Evolutionary conservation across 768 basidiomycete species (phyloP).

Genomic region (Daedaleopsis nitida): DNA sequence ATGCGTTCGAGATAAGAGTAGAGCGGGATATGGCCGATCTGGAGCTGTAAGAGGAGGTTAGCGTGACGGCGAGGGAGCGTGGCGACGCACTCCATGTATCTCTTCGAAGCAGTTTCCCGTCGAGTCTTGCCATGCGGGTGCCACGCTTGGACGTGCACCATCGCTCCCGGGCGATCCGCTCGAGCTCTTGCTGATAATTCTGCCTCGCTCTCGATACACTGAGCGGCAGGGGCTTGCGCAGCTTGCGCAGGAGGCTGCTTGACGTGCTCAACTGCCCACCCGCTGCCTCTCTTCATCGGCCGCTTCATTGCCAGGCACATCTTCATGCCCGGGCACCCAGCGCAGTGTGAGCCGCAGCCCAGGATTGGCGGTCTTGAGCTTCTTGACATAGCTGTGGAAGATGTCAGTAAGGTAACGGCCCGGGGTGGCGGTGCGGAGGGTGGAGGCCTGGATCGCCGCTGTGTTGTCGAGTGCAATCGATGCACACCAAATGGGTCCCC

Average conservation of each 20-base stretch:
- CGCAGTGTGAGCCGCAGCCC: conserved; percentile 6
- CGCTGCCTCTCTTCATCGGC: conserved; percentile 25
- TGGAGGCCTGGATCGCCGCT: background rate
- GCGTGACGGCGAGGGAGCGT: background rate
- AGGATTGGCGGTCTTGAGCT: background rate
- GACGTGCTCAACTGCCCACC: conserved; percentile 4
- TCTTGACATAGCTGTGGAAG: background rate
- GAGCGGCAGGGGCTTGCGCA: background rate
- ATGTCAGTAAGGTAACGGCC: conserved; percentile 16
- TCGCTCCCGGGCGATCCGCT: background rate
- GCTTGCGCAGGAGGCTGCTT: too few relatives aligned
- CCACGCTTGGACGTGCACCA: background rate
- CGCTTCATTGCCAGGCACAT: conserved; percentile 25
- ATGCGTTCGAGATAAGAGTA: conserved; percentile 29
- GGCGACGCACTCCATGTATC: background rate
- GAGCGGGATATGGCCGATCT: conserved; percentile 34
- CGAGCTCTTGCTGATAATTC: background rate
- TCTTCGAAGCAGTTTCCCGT: background rate
- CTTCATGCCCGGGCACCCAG: conserved; percentile 28
- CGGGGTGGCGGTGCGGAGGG: background rate
- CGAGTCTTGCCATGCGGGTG: background rate
- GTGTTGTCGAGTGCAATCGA: background rate
- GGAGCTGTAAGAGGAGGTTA: conserved; percentile 31
- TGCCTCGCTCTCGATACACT: background rate
- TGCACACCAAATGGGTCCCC: too few relatives aligned